Conservation (phyloP, 1,139 yeast genomes). For the Scheffersomyces stambukii region DNA sequence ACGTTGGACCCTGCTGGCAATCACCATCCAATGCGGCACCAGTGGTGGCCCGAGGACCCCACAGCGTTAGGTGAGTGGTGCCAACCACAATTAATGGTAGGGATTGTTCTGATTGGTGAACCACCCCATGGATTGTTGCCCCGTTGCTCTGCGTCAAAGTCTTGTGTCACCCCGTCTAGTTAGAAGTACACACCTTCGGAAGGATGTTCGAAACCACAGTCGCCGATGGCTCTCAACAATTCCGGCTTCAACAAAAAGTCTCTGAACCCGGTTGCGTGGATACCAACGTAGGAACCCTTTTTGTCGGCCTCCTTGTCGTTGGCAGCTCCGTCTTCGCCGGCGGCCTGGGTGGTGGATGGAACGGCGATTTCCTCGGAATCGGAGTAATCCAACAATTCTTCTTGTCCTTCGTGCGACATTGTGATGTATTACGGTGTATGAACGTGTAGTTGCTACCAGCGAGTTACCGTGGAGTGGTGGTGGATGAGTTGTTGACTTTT, state of each 20-base stretch:
- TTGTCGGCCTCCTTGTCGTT: conserved; percentile 62
- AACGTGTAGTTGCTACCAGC: too few species aligned
- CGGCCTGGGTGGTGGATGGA: conserved; percentile 54
- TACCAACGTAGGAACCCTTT: conserved; percentile 97
- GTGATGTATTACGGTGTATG: conserved; percentile 1
- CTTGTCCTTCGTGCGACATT: conserved; percentile 95
- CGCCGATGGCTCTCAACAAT: conserved; percentile 94
- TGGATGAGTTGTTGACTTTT: conserved; percentile 1
- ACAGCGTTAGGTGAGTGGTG: too few species aligned
- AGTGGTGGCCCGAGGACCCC: too few species aligned
- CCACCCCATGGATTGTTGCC: too few species aligned
- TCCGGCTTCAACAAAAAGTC: conserved; percentile 96
- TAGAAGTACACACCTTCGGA: conserved; percentile 82
- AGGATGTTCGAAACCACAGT: conserved; percentile 99
- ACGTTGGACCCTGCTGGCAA: too few species aligned
- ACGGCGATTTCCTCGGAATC: conserved; percentile 95
- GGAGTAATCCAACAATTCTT: conserved; percentile 97
- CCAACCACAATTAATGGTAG: too few species aligned
- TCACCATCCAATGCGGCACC: too few species aligned
- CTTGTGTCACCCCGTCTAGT: too few species aligned
- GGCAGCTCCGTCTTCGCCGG: conserved; percentile 35
- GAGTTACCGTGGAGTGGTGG: too few species aligned
- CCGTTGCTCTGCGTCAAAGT: too few species aligned
- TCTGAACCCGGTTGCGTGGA: conserved; percentile 97
- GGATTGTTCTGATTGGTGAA: too few species aligned